A percentile compares a stretch with the other conserved stretches of the same genome.
Evolutionary conservation across 2,329 filamentous ascomycete species (phyloP).

Genomic region (Stachybotrys chartarum): DNA sequence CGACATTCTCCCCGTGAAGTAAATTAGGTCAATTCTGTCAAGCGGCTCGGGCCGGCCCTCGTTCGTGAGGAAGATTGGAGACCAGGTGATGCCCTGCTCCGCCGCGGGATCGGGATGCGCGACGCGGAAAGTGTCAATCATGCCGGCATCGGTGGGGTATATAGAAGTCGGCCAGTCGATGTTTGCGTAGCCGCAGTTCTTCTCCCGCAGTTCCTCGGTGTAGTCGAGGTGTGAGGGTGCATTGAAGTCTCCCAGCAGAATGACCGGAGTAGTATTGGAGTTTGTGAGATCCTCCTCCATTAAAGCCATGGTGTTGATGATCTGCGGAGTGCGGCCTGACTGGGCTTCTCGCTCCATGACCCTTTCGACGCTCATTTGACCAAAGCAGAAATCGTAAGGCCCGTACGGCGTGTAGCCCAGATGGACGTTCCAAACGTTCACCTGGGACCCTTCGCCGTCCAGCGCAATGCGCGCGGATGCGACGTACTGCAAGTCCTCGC

Average conservation of each 20-base stretch:
- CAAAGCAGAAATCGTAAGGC: conserved; percentile 35
- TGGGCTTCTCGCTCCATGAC: conserved; percentile 25
- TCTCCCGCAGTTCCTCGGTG: conserved; percentile 20
- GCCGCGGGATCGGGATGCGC: conserved; percentile 25
- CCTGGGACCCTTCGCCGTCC: conserved; percentile 19
- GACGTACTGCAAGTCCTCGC: conserved; percentile 16
- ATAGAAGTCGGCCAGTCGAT: conserved; percentile 32
- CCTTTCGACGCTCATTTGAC: conserved; percentile 21
- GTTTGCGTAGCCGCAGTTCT: conserved; percentile 26
- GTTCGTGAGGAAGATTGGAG: conserved; percentile 28
- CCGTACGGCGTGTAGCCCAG: conserved; percentile 31
- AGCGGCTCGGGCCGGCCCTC: conserved; percentile 24
- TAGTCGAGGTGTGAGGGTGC: conserved; percentile 36
- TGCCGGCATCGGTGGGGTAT: conserved; percentile 22
- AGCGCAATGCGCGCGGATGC: conserved; percentile 26
- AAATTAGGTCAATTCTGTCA: conserved; percentile 36
- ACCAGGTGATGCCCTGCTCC: conserved; percentile 31
- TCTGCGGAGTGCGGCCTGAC: conserved; percentile 30
- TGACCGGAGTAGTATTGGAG: conserved; percentile 23
- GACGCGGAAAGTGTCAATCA: conserved; percentile 32
- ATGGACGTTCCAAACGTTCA: conserved; percentile 29
- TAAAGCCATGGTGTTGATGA: conserved; percentile 22
- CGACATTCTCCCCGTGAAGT: conserved; percentile 27
- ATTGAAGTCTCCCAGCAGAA: conserved; percentile 35
- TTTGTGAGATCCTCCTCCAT: conserved; percentile 24